Evolutionary conservation across 1,139 yeast genomes (phyloP).

Genomic region (Lodderomyces margitis): DNA sequence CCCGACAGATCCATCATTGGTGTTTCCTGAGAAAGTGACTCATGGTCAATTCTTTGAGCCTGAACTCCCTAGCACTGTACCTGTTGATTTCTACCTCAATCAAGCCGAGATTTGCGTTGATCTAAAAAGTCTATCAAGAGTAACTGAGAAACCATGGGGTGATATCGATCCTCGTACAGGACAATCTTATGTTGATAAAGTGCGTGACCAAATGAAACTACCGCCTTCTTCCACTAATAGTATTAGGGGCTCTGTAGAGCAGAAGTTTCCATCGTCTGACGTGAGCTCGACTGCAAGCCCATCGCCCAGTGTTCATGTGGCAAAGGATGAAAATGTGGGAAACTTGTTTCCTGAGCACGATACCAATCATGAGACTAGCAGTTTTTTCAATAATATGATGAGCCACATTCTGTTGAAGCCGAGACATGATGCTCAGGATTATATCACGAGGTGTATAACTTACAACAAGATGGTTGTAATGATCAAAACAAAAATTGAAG

Average conservation of each 20-base stretch:
- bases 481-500: conserved; percentile 44
- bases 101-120: conserved; percentile 49
- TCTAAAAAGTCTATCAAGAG: conserved; percentile 35
- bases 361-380: background rate
- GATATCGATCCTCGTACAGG: conserved; percentile 33
- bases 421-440: conserved; percentile 38
- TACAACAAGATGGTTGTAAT: conserved; percentile 42
- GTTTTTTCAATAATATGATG: conserved; percentile 25
- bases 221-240: conserved; percentile 16
- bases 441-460: conserved; percentile 45
- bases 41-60: conserved; percentile 32
- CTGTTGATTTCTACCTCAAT: conserved; percentile 41
- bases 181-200: conserved; percentile 38
- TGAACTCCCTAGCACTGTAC: conserved; percentile 27
- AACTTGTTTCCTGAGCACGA: background rate
- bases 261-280: conserved; percentile 1
- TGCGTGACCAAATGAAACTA: conserved; percentile 42
- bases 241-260: conserved; percentile 6
- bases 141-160: conserved; percentile 45
- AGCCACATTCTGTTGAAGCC: conserved; percentile 32
- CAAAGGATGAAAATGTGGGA: background rate
- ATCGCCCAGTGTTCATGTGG: background rate
- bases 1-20: conserved; percentile 42
- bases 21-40: conserved; percentile 39
- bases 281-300: background rate